Percentiles rank a stretch among this genome's conserved stretches.
Evolutionary conservation across 2,329 filamentous ascomycete species (phyloP).

Genomic region (Diaporthe caulivora): DNA sequence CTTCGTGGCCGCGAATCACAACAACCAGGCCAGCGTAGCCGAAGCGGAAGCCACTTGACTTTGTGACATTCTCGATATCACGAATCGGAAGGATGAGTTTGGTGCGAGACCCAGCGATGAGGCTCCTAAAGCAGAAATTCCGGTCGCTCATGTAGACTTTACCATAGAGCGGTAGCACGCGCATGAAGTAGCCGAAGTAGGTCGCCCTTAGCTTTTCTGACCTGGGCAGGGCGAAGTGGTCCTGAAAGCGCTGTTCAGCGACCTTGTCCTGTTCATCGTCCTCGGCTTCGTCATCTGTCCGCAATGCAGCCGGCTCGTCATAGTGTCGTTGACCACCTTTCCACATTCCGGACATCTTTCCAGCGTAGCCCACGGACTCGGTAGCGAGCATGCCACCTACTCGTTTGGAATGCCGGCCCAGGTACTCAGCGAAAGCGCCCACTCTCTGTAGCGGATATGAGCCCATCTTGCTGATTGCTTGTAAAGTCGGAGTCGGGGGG

Average conservation of each 20-base stretch:
- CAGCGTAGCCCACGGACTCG: conserved; percentile 95
- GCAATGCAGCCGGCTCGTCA: conserved; percentile 68
- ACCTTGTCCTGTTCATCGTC: conserved; percentile 64
- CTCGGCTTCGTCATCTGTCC: conserved; percentile 66
- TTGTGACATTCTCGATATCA: conserved; percentile 92
- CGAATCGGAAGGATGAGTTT: conserved; percentile 92
- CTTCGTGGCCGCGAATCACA: conserved; percentile 94
- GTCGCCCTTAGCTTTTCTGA: conserved; percentile 87
- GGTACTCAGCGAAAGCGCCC: conserved; percentile 83
- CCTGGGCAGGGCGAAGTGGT: conserved; percentile 89
- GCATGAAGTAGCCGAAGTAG: conserved; percentile 92
- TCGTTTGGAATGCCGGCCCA: conserved; percentile 81
- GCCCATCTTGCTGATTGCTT: conserved; percentile 71
- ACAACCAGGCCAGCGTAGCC: conserved; percentile 91
- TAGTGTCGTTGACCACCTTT: conserved; percentile 93
- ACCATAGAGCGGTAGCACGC: conserved; percentile 91
- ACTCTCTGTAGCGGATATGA: conserved; percentile 86
- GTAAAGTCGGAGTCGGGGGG: conserved; percentile 58
- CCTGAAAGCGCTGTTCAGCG: conserved; percentile 83
- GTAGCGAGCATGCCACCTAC: conserved; percentile 87
- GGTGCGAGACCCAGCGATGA: conserved; percentile 89
- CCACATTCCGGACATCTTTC: conserved; percentile 98
- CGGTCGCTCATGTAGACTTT: conserved; percentile 95
- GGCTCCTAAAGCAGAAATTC: conserved; percentile 91
- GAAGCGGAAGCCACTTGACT: conserved; percentile 94